Evolutionary conservation across 169 alveolate genomes (phyloP).

Genomic region (Toxoplasma gondii): DNA sequence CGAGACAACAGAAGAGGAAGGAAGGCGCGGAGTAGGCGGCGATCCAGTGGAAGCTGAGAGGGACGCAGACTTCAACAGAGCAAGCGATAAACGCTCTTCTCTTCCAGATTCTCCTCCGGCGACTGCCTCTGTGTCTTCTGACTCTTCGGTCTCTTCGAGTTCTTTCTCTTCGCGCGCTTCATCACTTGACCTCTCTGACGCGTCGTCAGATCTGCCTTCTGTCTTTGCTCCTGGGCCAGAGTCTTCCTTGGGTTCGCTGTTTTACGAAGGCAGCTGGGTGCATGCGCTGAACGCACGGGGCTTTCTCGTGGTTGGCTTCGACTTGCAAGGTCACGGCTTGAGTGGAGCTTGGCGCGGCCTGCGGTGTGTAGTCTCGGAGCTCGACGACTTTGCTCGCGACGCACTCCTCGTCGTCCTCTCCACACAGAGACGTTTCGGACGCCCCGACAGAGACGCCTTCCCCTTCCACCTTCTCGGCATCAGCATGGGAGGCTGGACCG

Average conservation of each 20-base stretch:
- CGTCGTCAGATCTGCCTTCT: not conserved
- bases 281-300: constrained; percentile 44
- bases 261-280: constrained; percentile 60
- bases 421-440: constrained; percentile 26
- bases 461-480: constrained; percentile 48
- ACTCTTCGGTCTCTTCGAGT: not conserved
- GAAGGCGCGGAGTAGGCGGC: not conserved
- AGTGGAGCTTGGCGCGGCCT: constrained; percentile 36
- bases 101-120: not conserved
- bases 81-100: not conserved
- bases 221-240: not conserved
- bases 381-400: constrained; percentile 55
- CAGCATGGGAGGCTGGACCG: constrained; percentile 65
- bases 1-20: not conserved
- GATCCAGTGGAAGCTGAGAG: not conserved
- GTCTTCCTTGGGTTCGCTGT: not conserved
- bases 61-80: not conserved
- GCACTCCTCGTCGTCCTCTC: constrained; percentile 43
- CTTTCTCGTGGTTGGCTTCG: constrained; percentile 58
- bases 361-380: constrained; percentile 39
- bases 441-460: not conserved
- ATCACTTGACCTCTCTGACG: not conserved
- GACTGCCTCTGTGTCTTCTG: not conserved
- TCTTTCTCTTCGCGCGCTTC: not conserved
- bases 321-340: constrained; percentile 67